Percentiles rank a stretch among this genome's conserved stretches.
phyloP scores from a whole-genome alignment of 768 basidiomycete genomes.

The Galerina marginata region DNA sequence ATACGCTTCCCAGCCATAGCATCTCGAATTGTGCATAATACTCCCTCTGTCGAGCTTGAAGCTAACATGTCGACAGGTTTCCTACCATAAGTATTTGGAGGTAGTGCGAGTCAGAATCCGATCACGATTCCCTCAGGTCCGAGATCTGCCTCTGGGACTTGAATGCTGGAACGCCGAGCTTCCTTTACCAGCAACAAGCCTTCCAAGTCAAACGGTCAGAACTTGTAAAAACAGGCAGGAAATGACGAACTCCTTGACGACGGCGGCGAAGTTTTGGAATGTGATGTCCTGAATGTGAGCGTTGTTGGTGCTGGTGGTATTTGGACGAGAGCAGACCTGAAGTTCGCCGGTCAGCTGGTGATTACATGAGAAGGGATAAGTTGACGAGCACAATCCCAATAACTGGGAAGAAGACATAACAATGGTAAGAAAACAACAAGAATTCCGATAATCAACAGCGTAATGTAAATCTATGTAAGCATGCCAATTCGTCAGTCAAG shows the following conservation, averaged over 20 bases:
- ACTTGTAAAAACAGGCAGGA: background rate
- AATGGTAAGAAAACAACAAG: background rate
- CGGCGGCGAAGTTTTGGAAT: constrained; percentile 60
- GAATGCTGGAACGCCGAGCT: too few species aligned
- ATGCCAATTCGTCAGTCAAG: background rate
- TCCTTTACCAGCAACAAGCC: too few species aligned
- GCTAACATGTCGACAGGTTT: too few species aligned
- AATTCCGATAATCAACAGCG: background rate
- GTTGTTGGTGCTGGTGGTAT: constrained; percentile 49
- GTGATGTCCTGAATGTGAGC: constrained; percentile 60
- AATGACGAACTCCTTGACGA: constrained; percentile 48
- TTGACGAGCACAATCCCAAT: constrained; percentile 59
- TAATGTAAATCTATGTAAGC: constrained; percentile 71
- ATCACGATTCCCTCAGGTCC: too few species aligned
- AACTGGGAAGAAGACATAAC: constrained; percentile 39
- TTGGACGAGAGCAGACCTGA: constrained; percentile 50
- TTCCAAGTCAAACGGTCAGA: background rate
- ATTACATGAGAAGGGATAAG: background rate
- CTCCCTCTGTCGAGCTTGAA: too few species aligned
- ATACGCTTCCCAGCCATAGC: too few species aligned
- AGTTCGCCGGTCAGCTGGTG: background rate
- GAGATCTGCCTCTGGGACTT: too few species aligned
- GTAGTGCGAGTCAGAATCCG: too few species aligned
- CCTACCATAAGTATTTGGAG: too few species aligned
- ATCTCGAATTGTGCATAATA: too few species aligned